Conservation (phyloP, 352 stramenopile genomes). For the Phytopythium montanum region DNA sequence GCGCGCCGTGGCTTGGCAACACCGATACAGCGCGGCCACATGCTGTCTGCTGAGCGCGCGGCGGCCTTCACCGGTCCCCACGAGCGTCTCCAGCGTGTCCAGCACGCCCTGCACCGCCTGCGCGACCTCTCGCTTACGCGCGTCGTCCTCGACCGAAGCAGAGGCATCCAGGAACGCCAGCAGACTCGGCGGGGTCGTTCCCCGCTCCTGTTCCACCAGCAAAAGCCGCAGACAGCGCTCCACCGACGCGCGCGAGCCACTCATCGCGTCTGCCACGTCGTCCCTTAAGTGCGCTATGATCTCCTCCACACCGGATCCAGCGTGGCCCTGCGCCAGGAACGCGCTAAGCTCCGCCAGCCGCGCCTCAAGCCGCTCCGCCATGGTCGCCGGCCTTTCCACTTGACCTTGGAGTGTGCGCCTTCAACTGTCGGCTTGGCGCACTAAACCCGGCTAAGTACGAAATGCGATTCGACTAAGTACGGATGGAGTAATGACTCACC, state of each 20-base stretch:
- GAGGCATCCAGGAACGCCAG: constrained; percentile 55
- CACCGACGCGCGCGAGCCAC: constrained; percentile 44
- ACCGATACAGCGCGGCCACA: constrained; percentile 32
- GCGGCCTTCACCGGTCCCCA: constrained; percentile 48
- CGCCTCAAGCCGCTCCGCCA: constrained; percentile 41
- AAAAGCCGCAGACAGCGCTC: constrained; percentile 65
- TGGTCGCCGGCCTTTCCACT: constrained; percentile 7
- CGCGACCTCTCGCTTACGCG: constrained; percentile 56
- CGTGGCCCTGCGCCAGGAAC: constrained; percentile 55
- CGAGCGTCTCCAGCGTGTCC: constrained; percentile 40
- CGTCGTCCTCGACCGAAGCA: constrained; percentile 36
- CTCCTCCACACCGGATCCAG: constrained; percentile 65
- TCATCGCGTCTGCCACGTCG: constrained; percentile 44
- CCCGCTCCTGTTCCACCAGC: constrained; percentile 30
- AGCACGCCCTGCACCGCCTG: constrained; percentile 45
- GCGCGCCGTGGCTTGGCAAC: constrained; percentile 52
- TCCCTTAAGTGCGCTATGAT: constrained; percentile 49
- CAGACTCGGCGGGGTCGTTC: constrained; percentile 41
- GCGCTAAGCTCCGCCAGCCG: constrained; percentile 56
- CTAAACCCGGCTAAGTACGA: not conserved
- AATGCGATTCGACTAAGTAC: not conserved
- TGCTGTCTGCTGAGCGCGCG: constrained; percentile 45
- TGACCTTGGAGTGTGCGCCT: not conserved
- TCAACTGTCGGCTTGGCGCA: not conserved
- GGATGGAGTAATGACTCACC: not conserved